phyloP scores from a whole-genome alignment of 352 stramenopile genomes.

The Globisporangium orthogonon region DNA sequence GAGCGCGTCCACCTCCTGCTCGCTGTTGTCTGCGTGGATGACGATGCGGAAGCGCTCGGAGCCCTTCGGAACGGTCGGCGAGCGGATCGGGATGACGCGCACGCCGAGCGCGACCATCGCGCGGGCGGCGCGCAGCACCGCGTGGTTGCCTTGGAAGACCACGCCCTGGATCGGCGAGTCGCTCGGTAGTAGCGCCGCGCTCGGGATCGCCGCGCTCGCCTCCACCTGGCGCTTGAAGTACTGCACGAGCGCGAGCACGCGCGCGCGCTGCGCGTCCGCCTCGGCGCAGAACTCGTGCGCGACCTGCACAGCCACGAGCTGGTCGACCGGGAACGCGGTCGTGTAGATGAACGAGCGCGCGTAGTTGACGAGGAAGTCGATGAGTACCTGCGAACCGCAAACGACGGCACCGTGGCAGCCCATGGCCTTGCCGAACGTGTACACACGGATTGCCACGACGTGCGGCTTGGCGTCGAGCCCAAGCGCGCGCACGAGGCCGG shows the following conservation, averaged over 20 bases:
- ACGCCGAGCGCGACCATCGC: constrained; percentile 67
- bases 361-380: constrained; percentile 97
- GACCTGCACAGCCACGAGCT: constrained; percentile 86
- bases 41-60: constrained; percentile 95
- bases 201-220: constrained; percentile 29
- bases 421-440: constrained; percentile 97
- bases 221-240: constrained; percentile 75
- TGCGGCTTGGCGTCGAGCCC: constrained; percentile 72
- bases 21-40: constrained; percentile 93
- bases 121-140: constrained; percentile 73
- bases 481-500: constrained; percentile 57
- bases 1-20: constrained; percentile 77
- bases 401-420: constrained; percentile 94
- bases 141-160: constrained; percentile 89
- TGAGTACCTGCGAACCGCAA: constrained; percentile 84
- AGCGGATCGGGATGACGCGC: constrained; percentile 92
- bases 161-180: constrained; percentile 93
- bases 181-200: constrained; percentile 45
- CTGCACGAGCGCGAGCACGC: constrained; percentile 48
- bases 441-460: constrained; percentile 82
- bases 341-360: constrained; percentile 97
- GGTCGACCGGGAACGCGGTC: constrained; percentile 90
- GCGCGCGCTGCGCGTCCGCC: constrained; percentile 28
- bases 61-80: constrained; percentile 92
- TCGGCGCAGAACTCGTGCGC: constrained; percentile 85